Base-by-base conservation (phyloP, 208 protist species). In the Herpetomonas samuelpessoai region DNA sequence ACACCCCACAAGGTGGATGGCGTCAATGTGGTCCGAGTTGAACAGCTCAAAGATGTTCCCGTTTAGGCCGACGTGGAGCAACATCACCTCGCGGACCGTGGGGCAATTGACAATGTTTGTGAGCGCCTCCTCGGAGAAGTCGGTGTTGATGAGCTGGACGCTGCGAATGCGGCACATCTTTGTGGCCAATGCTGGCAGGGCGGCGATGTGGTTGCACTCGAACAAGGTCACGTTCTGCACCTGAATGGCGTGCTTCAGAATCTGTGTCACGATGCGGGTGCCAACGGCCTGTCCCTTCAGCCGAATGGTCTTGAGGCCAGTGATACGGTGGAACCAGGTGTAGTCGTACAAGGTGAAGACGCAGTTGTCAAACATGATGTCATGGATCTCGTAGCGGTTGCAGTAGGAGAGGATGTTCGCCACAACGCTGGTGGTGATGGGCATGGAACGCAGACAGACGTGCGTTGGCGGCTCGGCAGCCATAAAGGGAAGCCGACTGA, bases 341-440 rank as follows among this genome's bases (percentile, higher is more conserved):
- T 62, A 62, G 30, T 67, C 64, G 25, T 62, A 52, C 31, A 44
- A 53, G 14, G 54, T 24, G 57, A 76, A 76, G 45, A 50, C 57
- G 61, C 71, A 76, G 49, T 76, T 61, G 35, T 76, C 71, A 47
- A 76, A 76, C 18, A 76, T 49, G 16, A 76, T 48, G 45, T 76
- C 71, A 0, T 44, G n/a, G 9, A 76, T 39, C 1, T 29, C 51
- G 31, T 57, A 48, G 19, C 51, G 53, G 31, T 47, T 57, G 60
- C 68, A 54, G 63, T 76, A 76, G 35, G 39, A 46, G 25, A 69
- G 58, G 7, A 76, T 55, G 18, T 60, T 56, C 19, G 60, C 64
- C 18, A 65, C 63, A 3, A 66, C 68, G 44, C 47, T 57, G 46
- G 62, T 59, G 38, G 68, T 62, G 18, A 76, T 58, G 22, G 49